Conservation (phyloP, 2,329 filamentous ascomycete species). For the Ustulina deusta region DNA sequence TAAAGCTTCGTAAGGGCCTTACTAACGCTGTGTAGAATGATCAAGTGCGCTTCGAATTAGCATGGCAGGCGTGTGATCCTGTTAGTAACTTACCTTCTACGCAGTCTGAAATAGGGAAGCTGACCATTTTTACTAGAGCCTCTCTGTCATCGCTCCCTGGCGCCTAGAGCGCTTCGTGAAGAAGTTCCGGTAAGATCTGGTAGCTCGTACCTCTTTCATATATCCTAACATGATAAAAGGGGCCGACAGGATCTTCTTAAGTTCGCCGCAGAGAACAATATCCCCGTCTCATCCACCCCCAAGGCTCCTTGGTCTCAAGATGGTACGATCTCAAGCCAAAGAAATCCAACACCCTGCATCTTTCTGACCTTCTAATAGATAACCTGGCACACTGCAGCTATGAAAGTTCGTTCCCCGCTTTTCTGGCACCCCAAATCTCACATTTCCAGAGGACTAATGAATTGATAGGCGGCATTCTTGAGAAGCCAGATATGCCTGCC, state of each 20-base stretch:
- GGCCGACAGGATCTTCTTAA: constrained; percentile 79
- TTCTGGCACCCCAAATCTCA: no score
- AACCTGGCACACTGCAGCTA: constrained; percentile 19
- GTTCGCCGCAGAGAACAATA: constrained; percentile 52
- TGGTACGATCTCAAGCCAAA: constrained; percentile 1
- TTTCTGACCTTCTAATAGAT: constrained; percentile 17
- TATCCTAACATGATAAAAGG: constrained; percentile 35
- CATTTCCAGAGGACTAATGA: no score
- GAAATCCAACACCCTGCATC: not conserved
- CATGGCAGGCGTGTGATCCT: constrained; percentile 46
- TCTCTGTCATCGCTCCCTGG: constrained; percentile 77
- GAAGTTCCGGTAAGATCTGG: constrained; percentile 64
- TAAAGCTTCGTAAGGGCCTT: constrained; percentile 11
- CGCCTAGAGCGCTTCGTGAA: constrained; percentile 66
- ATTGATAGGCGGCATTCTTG: constrained; percentile 67
- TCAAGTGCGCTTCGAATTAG: constrained; percentile 57
- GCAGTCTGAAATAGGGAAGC: constrained; percentile 65
- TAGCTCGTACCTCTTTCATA: constrained; percentile 1
- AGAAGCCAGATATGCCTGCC: constrained; percentile 68
- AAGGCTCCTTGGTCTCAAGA: constrained; percentile 35
- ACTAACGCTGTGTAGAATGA: constrained; percentile 45
- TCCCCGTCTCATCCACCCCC: constrained; percentile 35
- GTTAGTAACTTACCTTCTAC: constrained; percentile 67
- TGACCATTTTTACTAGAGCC: constrained; percentile 54
- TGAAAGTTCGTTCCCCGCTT: no score